A percentile compares a stretch with the other conserved stretches of the same genome.
Conservation (phyloP, 1,284 basidiomycete genomes). For the Neolentinus lepideus region DNA sequence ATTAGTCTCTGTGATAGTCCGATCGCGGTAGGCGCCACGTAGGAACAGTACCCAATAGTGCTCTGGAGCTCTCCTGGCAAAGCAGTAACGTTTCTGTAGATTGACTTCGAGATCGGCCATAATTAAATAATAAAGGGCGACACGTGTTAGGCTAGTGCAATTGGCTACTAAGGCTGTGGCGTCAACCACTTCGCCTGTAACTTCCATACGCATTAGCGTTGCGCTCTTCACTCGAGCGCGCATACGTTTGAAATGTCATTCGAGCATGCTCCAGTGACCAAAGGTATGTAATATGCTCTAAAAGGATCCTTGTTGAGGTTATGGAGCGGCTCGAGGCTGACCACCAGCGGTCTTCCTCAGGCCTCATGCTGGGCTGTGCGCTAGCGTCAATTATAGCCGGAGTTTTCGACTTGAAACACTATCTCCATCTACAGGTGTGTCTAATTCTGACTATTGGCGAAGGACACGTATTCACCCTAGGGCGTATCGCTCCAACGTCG, state of each 20-base stretch:
- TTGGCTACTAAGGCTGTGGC: neutral
- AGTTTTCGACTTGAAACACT: constrained; percentile 81
- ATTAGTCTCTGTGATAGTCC: neutral
- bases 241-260: constrained; percentile 51
- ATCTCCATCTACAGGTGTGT: constrained; percentile 73
- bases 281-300: constrained; percentile 40
- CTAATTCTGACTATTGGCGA: constrained; percentile 12
- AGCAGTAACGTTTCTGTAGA: neutral
- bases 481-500: constrained; percentile 4
- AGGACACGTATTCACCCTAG: constrained; percentile 7
- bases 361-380: constrained; percentile 68
- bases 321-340: neutral
- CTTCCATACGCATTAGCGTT: neutral
- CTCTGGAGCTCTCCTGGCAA: neutral
- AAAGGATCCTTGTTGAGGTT: neutral
- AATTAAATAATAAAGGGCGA: neutral
- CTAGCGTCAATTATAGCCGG: constrained; percentile 66
- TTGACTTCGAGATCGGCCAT: neutral
- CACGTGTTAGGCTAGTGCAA: neutral
- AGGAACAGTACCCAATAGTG: neutral
- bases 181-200: neutral
- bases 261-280: constrained; percentile 72
- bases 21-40: too few relatives aligned
- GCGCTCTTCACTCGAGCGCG: neutral
- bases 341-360: constrained; percentile 31